Evolutionary conservation across 495 filamentous ascomycete genomes (phyloP), one percentile per base, ranked within the genome.

Genomic region (Penicillium alfredii): DNA sequence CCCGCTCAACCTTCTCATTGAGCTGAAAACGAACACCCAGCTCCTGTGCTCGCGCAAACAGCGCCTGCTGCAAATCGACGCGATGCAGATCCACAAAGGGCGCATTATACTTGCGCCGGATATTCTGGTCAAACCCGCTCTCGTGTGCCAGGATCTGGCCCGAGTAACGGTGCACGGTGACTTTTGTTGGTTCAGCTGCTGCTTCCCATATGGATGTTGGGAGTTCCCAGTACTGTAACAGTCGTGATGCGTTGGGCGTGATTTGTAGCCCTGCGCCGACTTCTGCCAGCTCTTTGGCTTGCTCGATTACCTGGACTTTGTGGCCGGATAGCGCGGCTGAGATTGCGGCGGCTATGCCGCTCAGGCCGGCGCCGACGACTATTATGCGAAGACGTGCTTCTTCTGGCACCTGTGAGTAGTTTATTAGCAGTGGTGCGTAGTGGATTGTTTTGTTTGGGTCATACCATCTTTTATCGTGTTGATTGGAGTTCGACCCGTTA

Each of bases 331-430:
- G 66, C 4, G 70, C 64, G 42, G 70, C 61, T 8, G 75, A 64
- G 44, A 86, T 81, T 4, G 81, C 81, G 0, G 79, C 71, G 10
- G 71, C 73, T 12, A 87, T 67, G 4, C 82, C 82, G 24, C 73
- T 73, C n/a, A 87, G 69, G 18, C 64, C 64, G 9, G 64, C 63
- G 33, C 60, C 63, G 30, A 64, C 56, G 18, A 64, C 42, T 8
- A 60, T 32, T 9, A 66, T 58, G 31, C 42, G 35, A 3, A 65
- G 47, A 20, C 34, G 51, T 11, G 45, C 45, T 38, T 55, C 40
- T 37, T 48, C 47, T 15, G 52, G 47, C n/a, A 45, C 33, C 52
- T 55, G 21, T 22, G n/a, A n/a, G n/a, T n/a, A n/a, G n/a, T n/a
- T n/a, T n/a, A n/a, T n/a, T n/a, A n/a, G n/a, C n/a, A n/a, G n/a